These are phyloP conservation scores for Metschnikowia anglica DNA, from an alignment of 805 yeast species.

Conservation along the genomic window DNA sequence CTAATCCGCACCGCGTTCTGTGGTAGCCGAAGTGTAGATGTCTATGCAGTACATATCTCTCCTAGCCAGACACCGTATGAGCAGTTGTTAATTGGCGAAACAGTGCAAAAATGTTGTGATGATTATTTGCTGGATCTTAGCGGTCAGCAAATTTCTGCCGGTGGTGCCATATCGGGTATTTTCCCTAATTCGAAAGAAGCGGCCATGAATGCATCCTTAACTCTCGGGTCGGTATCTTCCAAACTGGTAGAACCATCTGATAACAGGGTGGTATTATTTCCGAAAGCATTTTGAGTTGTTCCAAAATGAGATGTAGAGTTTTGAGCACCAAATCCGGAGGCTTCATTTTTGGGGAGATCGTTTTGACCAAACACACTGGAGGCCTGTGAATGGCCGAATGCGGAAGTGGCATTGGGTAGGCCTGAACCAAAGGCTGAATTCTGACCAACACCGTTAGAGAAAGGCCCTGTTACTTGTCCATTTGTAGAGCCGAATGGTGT, in stretches of 20 bases:
- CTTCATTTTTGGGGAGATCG: too few relatives aligned
- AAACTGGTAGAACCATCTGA: constrained; percentile 1
- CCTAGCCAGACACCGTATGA: too few relatives aligned
- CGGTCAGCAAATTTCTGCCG: constrained; percentile 32
- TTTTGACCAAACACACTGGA: constrained; percentile 5
- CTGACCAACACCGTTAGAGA: neutral
- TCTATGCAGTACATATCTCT: too few relatives aligned
- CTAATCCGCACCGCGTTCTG: too few relatives aligned
- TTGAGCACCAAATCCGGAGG: constrained; percentile 1
- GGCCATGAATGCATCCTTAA: constrained; percentile 49
- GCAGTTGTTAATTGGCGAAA: too few relatives aligned
- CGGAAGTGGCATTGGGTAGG: neutral
- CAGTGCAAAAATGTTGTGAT: too few relatives aligned
- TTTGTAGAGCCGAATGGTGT: neutral
- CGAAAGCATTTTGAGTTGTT: neutral
- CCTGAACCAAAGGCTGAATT: constrained; percentile 1
- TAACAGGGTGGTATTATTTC: neutral
- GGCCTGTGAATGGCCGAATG: constrained; percentile 3
- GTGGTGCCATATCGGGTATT: constrained; percentile 76
- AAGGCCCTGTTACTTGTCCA: neutral
- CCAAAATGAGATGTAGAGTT: neutral
- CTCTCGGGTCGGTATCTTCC: constrained; percentile 43
- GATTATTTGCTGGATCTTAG: too few relatives aligned
- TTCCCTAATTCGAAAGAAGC: constrained; percentile 53
- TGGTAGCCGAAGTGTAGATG: too few relatives aligned